Evolutionary conservation across 768 basidiomycete genomes (phyloP).

Genomic region (Leccinum incarnatum): DNA sequence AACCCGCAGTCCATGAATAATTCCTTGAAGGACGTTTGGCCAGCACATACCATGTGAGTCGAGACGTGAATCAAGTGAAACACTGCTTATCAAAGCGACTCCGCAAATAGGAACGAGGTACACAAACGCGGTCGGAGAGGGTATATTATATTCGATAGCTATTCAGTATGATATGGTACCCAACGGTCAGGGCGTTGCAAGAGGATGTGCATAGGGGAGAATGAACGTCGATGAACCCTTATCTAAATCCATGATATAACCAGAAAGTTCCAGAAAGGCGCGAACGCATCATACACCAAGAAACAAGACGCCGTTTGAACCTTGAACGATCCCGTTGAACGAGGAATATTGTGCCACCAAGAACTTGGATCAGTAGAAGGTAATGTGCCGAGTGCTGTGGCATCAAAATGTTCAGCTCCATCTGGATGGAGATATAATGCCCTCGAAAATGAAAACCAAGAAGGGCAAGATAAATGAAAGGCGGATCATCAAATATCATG

Average conservation of each 20-base stretch:
- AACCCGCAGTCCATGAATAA: constrained; percentile 3
- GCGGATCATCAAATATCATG: constrained; percentile 1
- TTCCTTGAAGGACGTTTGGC: background rate
- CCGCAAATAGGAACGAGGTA: background rate
- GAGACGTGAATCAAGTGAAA: background rate
- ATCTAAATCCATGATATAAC: background rate
- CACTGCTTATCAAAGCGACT: constrained; percentile 19
- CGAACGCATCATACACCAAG: constrained; percentile 6
- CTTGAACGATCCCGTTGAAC: background rate
- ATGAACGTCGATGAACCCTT: background rate
- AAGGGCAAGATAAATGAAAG: constrained; percentile 8
- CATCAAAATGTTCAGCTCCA: constrained; percentile 22
- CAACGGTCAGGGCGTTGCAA: background rate
- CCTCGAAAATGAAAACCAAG: background rate
- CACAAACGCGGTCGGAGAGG: background rate
- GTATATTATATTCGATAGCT: background rate
- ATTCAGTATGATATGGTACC: background rate
- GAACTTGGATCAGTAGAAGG: background rate
- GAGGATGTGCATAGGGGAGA: background rate
- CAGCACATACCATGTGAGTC: constrained; percentile 16
- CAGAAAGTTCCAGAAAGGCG: background rate
- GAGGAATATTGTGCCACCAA: background rate
- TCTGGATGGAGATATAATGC: constrained; percentile 12
- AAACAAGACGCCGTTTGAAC: background rate
- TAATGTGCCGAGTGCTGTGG: background rate